Evolutionary conservation across 345 rosid species (phyloP).

Genomic region (Trapa bicornis): DNA sequence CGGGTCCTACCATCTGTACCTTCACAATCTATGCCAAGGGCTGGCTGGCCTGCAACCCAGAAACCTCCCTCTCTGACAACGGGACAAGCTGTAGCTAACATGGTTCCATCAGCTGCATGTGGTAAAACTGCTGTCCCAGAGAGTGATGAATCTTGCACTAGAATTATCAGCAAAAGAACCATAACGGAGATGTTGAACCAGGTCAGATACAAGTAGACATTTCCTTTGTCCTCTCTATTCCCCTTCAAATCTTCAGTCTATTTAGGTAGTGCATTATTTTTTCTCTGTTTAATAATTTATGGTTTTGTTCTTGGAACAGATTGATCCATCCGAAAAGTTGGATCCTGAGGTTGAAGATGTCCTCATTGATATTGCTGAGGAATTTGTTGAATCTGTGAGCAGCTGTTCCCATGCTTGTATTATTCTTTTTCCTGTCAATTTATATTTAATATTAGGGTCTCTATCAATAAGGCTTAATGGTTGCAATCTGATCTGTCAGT

Average conservation of each 20-base stretch:
- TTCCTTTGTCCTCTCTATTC: not conserved
- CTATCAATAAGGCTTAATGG: not conserved
- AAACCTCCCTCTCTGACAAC: slow-evolving; percentile 41
- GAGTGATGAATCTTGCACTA: slow-evolving; percentile 41
- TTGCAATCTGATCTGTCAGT: not conserved
- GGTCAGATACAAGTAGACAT: slow-evolving; percentile 17
- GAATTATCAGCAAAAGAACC: slow-evolving; percentile 77
- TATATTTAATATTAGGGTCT: not conserved
- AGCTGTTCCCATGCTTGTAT: slow-evolving; percentile 5
- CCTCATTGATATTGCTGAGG: slow-evolving; percentile 90
- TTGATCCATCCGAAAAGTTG: slow-evolving; percentile 82
- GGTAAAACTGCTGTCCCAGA: slow-evolving; percentile 36
- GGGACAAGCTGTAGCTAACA: slow-evolving; percentile 35
- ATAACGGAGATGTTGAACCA: slow-evolving; percentile 76
- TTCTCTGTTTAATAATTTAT: slow-evolving; percentile 1
- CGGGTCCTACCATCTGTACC: slow-evolving; percentile 43
- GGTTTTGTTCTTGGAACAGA: slow-evolving; percentile 27
- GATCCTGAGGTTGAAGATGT: slow-evolving; percentile 91
- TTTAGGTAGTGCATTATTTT: not conserved
- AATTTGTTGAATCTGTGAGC: slow-evolving; percentile 88
- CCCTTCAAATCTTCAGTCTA: not conserved
- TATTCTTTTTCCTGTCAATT: slow-evolving; percentile 3
- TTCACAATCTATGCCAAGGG: slow-evolving; percentile 43
- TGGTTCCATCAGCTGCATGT: slow-evolving; percentile 31
- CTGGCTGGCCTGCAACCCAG: slow-evolving; percentile 29